Percentiles rank a stretch among this genome's conserved stretches.
Evolutionary conservation across 352 stramenopile genomes (phyloP).

Genomic region (Pythium volutum): DNA sequence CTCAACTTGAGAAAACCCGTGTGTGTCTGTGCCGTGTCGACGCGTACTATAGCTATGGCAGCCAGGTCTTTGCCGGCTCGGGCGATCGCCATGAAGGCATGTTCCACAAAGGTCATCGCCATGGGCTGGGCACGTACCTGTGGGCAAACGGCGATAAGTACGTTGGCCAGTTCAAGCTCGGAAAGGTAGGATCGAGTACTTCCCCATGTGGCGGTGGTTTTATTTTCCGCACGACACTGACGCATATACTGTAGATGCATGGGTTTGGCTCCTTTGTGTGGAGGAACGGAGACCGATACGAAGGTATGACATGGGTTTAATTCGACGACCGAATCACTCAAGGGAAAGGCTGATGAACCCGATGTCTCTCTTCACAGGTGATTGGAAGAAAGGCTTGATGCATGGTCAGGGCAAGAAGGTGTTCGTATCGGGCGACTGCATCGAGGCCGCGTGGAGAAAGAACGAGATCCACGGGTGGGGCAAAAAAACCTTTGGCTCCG

Average conservation of each 20-base stretch:
- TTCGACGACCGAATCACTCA: not conserved
- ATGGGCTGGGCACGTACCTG: constrained; percentile 82
- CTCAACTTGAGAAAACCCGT: not conserved
- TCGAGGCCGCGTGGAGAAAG: constrained; percentile 60
- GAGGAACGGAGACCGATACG: constrained; percentile 73
- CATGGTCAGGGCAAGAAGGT: constrained; percentile 72
- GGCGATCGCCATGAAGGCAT: constrained; percentile 86
- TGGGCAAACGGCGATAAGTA: constrained; percentile 91
- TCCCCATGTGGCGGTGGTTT: no score
- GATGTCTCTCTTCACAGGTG: constrained; percentile 31
- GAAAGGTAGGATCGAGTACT: constrained; percentile 72
- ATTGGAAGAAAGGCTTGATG: constrained; percentile 79
- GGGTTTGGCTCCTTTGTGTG: constrained; percentile 67
- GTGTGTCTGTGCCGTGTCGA: constrained; percentile 13
- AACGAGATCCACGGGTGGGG: constrained; percentile 63
- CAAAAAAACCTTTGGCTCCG: constrained; percentile 58
- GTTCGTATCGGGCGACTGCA: constrained; percentile 52
- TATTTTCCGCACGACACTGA: no score
- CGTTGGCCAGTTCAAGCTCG: constrained; percentile 77
- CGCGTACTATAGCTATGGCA: constrained; percentile 60
- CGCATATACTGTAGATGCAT: constrained; percentile 73
- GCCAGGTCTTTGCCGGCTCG: constrained; percentile 74
- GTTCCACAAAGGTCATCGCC: constrained; percentile 82
- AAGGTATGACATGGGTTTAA: constrained; percentile 35
- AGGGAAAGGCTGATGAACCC: not conserved